A percentile compares a stretch with the other conserved stretches of the same genome.
Conservation (phyloP, 116 monocot species). For the Thalassia testudinum region DNA sequence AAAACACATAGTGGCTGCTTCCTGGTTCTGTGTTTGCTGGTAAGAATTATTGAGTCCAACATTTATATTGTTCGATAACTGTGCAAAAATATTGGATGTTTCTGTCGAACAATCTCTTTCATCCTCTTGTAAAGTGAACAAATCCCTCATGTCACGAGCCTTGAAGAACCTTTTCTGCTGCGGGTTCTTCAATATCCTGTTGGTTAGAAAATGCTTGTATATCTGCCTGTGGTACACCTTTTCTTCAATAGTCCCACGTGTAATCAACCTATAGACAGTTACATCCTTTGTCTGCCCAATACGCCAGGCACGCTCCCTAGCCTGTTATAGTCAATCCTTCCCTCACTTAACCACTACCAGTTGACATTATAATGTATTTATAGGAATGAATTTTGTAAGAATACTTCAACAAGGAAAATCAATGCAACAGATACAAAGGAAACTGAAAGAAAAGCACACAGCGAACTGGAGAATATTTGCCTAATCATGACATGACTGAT, state of each 20-base stretch:
- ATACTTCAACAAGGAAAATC: no score
- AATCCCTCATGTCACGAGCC: constrained; percentile 79
- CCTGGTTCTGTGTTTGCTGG: background rate
- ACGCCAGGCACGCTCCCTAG: constrained; percentile 95
- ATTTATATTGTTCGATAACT: constrained; percentile 53
- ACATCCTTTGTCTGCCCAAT: constrained; percentile 88
- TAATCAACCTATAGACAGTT: constrained; percentile 76
- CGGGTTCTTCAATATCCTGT: constrained; percentile 86
- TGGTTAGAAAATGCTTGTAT: constrained; percentile 89
- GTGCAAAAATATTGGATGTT: constrained; percentile 78
- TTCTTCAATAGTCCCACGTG: constrained; percentile 91
- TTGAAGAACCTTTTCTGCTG: constrained; percentile 85
- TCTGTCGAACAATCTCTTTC: constrained; percentile 40
- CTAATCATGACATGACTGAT: no score
- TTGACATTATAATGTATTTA: no score
- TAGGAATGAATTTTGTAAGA: no score
- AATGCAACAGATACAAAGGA: no score
- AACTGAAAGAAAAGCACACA: no score
- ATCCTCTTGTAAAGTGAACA: constrained; percentile 78
- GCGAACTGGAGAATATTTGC: no score
- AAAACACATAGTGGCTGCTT: background rate
- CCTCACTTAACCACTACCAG: no score
- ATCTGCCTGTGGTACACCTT: constrained; percentile 96
- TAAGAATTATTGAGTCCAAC: constrained; percentile 12
- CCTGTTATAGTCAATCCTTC: constrained; percentile 29